phyloP scores from a whole-genome alignment of 257 asterid species.

The Schizonepeta tenuifolia region DNA sequence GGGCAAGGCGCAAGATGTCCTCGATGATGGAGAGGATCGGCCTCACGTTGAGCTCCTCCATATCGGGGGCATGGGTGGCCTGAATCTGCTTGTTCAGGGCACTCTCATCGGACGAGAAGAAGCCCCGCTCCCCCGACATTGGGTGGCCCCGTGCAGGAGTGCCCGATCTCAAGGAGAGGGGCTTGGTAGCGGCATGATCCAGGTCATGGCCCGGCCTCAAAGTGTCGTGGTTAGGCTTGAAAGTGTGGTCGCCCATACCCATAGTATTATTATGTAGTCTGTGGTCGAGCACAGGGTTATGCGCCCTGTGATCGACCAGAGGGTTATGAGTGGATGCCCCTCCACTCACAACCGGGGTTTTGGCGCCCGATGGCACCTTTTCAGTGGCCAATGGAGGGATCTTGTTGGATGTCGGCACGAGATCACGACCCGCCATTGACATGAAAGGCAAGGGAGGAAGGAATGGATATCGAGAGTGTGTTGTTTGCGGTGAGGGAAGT shows the following conservation, averaged over 20 bases:
- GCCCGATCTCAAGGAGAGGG: not conserved
- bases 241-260: not conserved
- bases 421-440: slow-evolving; percentile 21
- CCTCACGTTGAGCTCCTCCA: slow-evolving; percentile 25
- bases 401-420: slow-evolving; percentile 9
- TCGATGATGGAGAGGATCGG: slow-evolving; percentile 32
- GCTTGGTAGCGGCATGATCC: slow-evolving; percentile 7
- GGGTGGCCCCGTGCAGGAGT: not conserved
- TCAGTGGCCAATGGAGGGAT: slow-evolving; percentile 2
- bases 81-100: slow-evolving; percentile 34
- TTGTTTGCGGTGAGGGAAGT: not conserved
- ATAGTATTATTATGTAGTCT: not conserved
- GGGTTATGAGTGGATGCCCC: slow-evolving; percentile 8
- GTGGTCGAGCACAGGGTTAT: slow-evolving; percentile 3
- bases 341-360: slow-evolving; percentile 2
- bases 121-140: slow-evolving; percentile 20
- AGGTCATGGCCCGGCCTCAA: slow-evolving; percentile 19
- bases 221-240: not conserved
- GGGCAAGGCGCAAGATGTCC: slow-evolving; percentile 31
- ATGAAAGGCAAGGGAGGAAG: slow-evolving; percentile 5
- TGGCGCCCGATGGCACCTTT: not conserved
- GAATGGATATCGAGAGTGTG: not conserved
- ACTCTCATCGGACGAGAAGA: slow-evolving; percentile 34
- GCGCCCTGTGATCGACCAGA: not conserved
- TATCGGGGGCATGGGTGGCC: slow-evolving; percentile 37